Percentiles rank a stretch among this genome's conserved stretches.
Conservation (phyloP, 371 early-diverging fungal species). For the Mucor plumbeus region DNA sequence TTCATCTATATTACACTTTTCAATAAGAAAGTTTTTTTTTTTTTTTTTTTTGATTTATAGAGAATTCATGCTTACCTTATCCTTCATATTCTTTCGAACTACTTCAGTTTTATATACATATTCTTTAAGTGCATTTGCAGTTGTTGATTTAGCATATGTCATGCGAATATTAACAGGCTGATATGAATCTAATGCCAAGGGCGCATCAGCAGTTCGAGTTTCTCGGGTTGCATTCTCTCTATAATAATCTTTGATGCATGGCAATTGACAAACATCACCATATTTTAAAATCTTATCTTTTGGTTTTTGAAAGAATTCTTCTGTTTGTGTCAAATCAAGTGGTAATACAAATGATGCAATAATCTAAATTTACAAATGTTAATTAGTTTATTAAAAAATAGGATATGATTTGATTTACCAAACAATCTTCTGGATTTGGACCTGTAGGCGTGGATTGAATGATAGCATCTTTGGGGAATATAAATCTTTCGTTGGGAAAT, state of each 20-base stretch:
- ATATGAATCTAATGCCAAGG: slow-evolving; percentile 7
- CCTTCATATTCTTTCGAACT: slow-evolving; percentile 32
- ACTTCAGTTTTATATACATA: slow-evolving; percentile 19
- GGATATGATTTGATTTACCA: neutral
- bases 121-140: slow-evolving; percentile 25
- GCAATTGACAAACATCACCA: slow-evolving; percentile 17
- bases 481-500: slow-evolving; percentile 43
- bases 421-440: slow-evolving; percentile 7
- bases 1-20: slow-evolving; percentile 13
- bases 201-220: neutral
- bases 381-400: neutral
- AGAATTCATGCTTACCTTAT: slow-evolving; percentile 24
- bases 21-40: too few species aligned
- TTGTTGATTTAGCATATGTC: slow-evolving; percentile 15
- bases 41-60: too few species aligned
- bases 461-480: slow-evolving; percentile 49
- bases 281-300: slow-evolving; percentile 35
- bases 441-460: slow-evolving; percentile 15
- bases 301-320: slow-evolving; percentile 32
- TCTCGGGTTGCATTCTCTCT: neutral
- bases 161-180: slow-evolving; percentile 42
- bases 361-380: neutral
- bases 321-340: slow-evolving; percentile 17
- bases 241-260: neutral
- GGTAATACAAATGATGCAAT: slow-evolving; percentile 40